Percentiles rank a stretch among this genome's conserved stretches.
Conservation (phyloP, 2,329 filamentous ascomycete genomes). For the Apiospora hydei region DNA sequence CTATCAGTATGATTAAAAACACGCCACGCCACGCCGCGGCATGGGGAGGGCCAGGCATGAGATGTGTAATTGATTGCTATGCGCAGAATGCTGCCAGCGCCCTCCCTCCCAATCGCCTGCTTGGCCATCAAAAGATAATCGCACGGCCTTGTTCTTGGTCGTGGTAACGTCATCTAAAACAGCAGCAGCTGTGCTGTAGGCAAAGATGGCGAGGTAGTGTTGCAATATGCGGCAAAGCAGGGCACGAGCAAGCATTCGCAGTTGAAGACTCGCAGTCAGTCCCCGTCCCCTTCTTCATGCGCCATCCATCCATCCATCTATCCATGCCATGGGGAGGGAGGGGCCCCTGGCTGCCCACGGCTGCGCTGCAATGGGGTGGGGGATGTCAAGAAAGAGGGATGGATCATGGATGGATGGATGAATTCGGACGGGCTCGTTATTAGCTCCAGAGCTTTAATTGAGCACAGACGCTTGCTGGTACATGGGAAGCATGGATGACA, state of each 20-base stretch:
- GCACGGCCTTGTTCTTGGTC: slow-evolving; percentile 2
- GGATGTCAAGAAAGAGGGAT: slow-evolving; percentile 18
- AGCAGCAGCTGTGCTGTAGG: not conserved
- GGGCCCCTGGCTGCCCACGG: not conserved
- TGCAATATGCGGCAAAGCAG: slow-evolving; percentile 18
- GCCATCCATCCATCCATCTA: not conserved
- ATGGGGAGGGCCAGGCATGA: not conserved
- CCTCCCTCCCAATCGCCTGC: not conserved
- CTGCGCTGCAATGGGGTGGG: slow-evolving; percentile 3
- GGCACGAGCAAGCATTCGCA: not conserved
- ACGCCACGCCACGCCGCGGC: slow-evolving; percentile 16
- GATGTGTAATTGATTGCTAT: slow-evolving; percentile 16
- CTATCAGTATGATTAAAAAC: not conserved
- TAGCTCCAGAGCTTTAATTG: slow-evolving; percentile 19
- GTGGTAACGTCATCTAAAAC: slow-evolving; percentile 8
- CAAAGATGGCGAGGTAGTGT: slow-evolving; percentile 5
- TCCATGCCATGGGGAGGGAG: not conserved
- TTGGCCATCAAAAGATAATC: not conserved
- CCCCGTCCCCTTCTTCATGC: slow-evolving; percentile 13
- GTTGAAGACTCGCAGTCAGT: not conserved
- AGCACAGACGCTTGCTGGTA: slow-evolving; percentile 13
- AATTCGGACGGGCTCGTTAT: slow-evolving; percentile 17
- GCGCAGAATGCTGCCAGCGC: slow-evolving; percentile 15
- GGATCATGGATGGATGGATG: not conserved
- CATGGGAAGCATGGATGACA: slow-evolving; percentile 17